Evolutionary conservation across 768 basidiomycete species (phyloP).

Genomic region (Auricularia sp.): DNA sequence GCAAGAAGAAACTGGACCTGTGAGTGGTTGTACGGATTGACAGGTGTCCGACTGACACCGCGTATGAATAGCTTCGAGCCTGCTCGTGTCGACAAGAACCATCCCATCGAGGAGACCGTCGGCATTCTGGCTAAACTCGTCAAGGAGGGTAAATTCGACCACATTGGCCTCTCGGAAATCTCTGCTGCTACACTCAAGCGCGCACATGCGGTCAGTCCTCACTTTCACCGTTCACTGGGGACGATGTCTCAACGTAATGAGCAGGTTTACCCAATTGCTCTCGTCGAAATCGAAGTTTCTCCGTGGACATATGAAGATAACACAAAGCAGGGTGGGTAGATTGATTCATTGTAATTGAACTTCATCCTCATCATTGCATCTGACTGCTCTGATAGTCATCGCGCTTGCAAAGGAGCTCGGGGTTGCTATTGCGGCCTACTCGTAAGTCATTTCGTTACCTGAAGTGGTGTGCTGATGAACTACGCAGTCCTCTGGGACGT

Average conservation of each 20-base stretch:
- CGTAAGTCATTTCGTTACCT: slow-evolving; percentile 22
- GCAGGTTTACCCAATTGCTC: slow-evolving; percentile 39
- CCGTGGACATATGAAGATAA: slow-evolving; percentile 48
- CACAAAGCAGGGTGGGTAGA: slow-evolving; percentile 30
- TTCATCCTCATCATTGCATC: background rate
- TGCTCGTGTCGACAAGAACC: slow-evolving; percentile 35
- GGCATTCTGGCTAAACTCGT: slow-evolving; percentile 33
- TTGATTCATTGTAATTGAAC: background rate
- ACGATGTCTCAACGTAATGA: background rate
- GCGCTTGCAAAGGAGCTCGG: slow-evolving; percentile 44
- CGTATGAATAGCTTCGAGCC: slow-evolving; percentile 29
- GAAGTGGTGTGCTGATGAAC: background rate
- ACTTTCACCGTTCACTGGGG: too few species aligned
- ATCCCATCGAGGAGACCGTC: slow-evolving; percentile 31
- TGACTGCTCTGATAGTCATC: slow-evolving; percentile 28
- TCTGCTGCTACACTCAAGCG: slow-evolving; percentile 34
- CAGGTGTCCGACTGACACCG: background rate
- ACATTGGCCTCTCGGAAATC: slow-evolving; percentile 52
- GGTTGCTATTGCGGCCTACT: slow-evolving; percentile 50
- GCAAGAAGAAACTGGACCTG: slow-evolving; percentile 7
- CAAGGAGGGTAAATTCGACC: slow-evolving; percentile 46
- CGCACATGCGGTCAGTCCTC: slow-evolving; percentile 27
- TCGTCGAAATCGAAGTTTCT: slow-evolving; percentile 60
- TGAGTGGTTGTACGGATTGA: background rate
- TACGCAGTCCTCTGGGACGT: slow-evolving; percentile 38